Conservation (phyloP, 345 rosid genomes). For the Dipteronia dyeriana region DNA sequence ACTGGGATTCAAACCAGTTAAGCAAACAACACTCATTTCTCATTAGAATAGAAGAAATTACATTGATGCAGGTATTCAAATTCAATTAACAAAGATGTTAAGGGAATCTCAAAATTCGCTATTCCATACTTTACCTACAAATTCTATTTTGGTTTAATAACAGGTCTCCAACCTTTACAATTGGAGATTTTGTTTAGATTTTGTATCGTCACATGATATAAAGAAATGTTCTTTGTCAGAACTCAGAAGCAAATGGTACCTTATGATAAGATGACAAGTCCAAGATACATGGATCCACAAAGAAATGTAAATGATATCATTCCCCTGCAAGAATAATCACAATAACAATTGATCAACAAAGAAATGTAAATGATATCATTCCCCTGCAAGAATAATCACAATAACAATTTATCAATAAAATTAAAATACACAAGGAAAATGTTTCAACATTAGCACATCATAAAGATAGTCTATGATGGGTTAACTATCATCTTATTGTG, state of each 20-base stretch:
- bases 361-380: slow-evolving; percentile 83
- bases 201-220: not conserved
- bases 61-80: not conserved
- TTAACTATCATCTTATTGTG: slow-evolving; percentile 2
- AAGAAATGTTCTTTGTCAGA: not conserved
- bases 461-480: not conserved
- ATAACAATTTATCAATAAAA: not conserved
- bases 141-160: not conserved
- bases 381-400: slow-evolving; percentile 64
- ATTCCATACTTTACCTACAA: not conserved
- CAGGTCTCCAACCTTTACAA: too few relatives aligned
- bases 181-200: not conserved
- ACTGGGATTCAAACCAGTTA: too few relatives aligned
- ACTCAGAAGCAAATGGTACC: slow-evolving; percentile 36
- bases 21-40: not conserved
- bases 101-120: not conserved
- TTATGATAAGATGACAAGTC: slow-evolving; percentile 85
- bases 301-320: slow-evolving; percentile 87
- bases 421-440: not conserved
- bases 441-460: not conserved
- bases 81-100: not conserved
- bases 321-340: slow-evolving; percentile 65
- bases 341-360: slow-evolving; percentile 25
- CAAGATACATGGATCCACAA: slow-evolving; percentile 73
- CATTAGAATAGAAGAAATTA: not conserved